Evolutionary conservation across 2,329 filamentous ascomycete species (phyloP), one percentile per base, ranked within the genome.

Genomic region (Cladosporium sp.): DNA sequence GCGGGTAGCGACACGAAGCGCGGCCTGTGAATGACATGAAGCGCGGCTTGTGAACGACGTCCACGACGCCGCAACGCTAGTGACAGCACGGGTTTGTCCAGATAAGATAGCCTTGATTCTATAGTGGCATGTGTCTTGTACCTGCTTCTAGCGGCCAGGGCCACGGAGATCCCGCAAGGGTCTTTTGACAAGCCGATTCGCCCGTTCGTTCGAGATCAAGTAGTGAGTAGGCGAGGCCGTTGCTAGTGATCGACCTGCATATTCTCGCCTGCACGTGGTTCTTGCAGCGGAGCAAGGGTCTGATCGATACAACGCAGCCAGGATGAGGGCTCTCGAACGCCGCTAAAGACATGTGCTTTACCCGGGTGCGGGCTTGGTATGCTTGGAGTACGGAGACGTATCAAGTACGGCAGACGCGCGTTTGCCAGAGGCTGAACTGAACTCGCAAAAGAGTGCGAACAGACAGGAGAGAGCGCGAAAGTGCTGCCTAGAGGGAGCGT

Each of bases 221-320:
- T 45, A 45, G 42, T 28, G 22, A 3, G 8, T 3, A 30, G 43
- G 43, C 43, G 43, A 47, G 43, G 17, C 43, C 43, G 28, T 5
- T 19, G 22, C 22, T 9, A 28, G 19, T 12, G 30, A 45, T 28
- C 11, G 25, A 28, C 50, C 36, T 38, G 37, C 17, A 22, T 36
- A 42, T 45, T 19, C 34, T 56, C 36, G 36, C 49, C 39, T 47
- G 51, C 54, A 49, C 54, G 54, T 56, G 54, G 54, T 47, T 37
- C 42, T 14, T 11, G 34, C 54, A 37, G 40, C 17, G 15, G 40
- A 19, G 17, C 42, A 37, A 56, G 54, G 54, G 54, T 56, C 54
- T 38, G 7, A 30, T 20, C 39, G n/a, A 43, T n/a, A 38, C 51
- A 43, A 55, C 12, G 51, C n/a, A 43, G 38, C 34, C 36, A 28